phyloP scores from a whole-genome alignment of 2,329 filamentous ascomycete genomes.

The Arthroderma sp. region DNA sequence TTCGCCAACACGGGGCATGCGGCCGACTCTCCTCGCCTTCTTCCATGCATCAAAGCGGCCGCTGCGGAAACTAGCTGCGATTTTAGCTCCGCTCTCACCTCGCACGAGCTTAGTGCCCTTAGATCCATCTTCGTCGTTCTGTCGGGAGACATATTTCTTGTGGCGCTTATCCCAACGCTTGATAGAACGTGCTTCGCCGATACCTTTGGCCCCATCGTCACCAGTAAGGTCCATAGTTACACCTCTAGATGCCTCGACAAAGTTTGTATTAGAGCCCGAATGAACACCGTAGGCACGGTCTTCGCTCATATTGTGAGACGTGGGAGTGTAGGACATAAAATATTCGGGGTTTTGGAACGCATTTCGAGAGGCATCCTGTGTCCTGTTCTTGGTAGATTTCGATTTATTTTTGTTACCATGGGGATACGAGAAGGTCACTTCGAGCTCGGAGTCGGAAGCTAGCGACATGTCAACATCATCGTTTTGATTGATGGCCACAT shows the following conservation, averaged over 20 bases:
- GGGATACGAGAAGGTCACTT: conserved; percentile 55
- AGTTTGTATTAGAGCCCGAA: conserved; percentile 62
- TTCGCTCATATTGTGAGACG: conserved; percentile 66
- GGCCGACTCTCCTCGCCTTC: conserved; percentile 66
- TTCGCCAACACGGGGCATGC: conserved; percentile 72
- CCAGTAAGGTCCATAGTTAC: conserved; percentile 86
- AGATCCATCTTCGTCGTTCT: conserved; percentile 90
- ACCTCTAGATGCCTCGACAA: conserved; percentile 73
- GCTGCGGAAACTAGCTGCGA: conserved; percentile 82
- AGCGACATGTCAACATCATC: conserved; percentile 42
- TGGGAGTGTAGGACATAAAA: conserved; percentile 93
- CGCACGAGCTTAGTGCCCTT: conserved; percentile 62
- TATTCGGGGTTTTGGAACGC: conserved; percentile 74
- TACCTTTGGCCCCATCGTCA: conserved; percentile 69
- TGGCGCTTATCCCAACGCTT: conserved; percentile 96
- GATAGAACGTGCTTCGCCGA: conserved; percentile 60
- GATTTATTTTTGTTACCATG: conserved; percentile 29
- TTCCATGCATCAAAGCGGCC: conserved; percentile 91
- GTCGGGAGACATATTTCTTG: conserved; percentile 83
- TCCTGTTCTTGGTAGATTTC: conserved; percentile 36
- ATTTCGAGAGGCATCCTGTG: conserved; percentile 4
- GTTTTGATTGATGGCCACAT: conserved; percentile 19
- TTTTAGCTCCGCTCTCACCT: conserved; percentile 90
- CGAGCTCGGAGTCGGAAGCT: conserved; percentile 50
- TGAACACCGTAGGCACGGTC: conserved; percentile 90